These are phyloP conservation scores for Rhodotorula sp. DNA, from an alignment of 1,284 basidiomycete species.

Conservation along the genomic window DNA sequence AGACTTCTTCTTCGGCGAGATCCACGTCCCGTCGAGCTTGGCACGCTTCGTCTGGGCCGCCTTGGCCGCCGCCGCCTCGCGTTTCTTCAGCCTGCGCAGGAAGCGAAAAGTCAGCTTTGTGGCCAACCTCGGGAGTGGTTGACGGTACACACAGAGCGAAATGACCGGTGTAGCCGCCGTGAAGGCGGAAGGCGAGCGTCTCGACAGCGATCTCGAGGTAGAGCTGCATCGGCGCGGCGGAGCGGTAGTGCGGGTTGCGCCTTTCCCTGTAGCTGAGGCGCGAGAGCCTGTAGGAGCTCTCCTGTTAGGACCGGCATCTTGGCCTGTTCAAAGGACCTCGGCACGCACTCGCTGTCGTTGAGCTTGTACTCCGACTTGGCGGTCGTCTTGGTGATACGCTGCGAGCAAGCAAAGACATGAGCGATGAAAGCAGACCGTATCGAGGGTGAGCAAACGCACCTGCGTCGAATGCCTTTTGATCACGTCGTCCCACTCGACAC, in stretches of 20 bases:
- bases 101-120: background rate
- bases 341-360: constrained; percentile 1
- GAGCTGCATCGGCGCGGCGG: constrained; percentile 12
- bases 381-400: constrained; percentile 31
- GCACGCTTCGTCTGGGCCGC: background rate
- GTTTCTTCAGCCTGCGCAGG: background rate
- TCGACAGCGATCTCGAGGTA: constrained; percentile 23
- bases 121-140: too few relatives aligned
- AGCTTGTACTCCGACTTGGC: constrained; percentile 29
- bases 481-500: constrained; percentile 13
- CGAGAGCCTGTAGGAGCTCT: background rate
- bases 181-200: constrained; percentile 12
- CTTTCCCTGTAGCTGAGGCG: background rate
- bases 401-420: background rate
- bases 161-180: constrained; percentile 17
- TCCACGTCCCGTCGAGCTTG: background rate
- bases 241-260: constrained; percentile 14
- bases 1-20: background rate
- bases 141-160: background rate
- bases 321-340: too few relatives aligned
- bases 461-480: background rate
- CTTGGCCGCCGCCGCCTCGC: background rate
- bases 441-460: background rate
- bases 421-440: background rate
- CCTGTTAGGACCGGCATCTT: too few relatives aligned